Percentiles rank a stretch among this genome's conserved stretches.
phyloP scores from a whole-genome alignment of 768 basidiomycete genomes.

The Mycena filopes region DNA sequence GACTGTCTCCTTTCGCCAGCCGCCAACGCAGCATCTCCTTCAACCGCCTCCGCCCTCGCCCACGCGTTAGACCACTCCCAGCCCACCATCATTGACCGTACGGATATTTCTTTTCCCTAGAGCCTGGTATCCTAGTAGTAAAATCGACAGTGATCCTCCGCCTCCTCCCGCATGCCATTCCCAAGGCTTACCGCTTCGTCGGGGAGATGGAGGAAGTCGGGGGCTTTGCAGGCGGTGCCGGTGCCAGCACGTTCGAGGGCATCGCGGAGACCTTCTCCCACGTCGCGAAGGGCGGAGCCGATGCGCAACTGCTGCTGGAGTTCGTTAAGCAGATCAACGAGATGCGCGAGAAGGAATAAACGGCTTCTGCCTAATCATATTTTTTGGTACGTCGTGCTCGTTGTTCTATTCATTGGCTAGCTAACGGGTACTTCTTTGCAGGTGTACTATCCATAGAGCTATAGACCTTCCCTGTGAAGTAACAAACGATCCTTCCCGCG shows the following conservation, averaged over 20 bases:
- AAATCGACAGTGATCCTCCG: conserved; percentile 39
- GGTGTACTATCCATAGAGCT: no score
- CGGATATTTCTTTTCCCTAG: background rate
- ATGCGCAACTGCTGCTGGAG: conserved; percentile 43
- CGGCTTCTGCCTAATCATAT: background rate
- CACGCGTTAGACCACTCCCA: conserved; percentile 52
- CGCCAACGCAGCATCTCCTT: conserved; percentile 60
- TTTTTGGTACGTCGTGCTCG: background rate
- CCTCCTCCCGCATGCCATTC: conserved; percentile 49
- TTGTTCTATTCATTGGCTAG: background rate
- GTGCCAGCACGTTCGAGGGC: conserved; percentile 46
- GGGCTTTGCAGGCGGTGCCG: conserved; percentile 48
- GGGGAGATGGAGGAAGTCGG: conserved; percentile 64
- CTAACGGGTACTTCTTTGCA: no score
- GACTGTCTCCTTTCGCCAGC: conserved; percentile 39
- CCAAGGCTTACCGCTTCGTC: conserved; percentile 60
- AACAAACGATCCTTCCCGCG: background rate
- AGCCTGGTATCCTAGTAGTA: no score
- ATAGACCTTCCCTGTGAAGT: no score
- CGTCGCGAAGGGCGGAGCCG: conserved; percentile 45
- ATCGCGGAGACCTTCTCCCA: conserved; percentile 50
- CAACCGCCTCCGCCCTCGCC: conserved; percentile 58
- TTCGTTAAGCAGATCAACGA: conserved; percentile 43
- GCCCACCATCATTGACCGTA: conserved; percentile 44
- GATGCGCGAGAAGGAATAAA: background rate